Evolutionary conservation across 805 yeast genomes (phyloP).

Genomic region (Candida takata): DNA sequence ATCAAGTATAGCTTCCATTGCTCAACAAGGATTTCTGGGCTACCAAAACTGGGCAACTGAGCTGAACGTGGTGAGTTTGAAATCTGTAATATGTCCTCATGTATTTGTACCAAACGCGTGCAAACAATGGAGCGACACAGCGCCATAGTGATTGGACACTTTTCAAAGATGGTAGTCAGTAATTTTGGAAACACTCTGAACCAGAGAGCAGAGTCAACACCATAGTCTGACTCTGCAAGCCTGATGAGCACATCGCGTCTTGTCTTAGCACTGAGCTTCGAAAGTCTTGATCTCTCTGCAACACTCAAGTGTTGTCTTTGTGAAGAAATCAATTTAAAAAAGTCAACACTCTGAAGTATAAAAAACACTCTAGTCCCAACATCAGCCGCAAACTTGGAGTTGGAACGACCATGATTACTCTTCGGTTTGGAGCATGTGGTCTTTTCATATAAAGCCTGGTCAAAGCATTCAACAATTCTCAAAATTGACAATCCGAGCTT

Average conservation of each 20-base stretch:
- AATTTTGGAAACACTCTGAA: slow-evolving; percentile 77
- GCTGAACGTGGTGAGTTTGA: slow-evolving; percentile 34
- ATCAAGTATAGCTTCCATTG: slow-evolving; percentile 88
- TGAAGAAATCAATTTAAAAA: slow-evolving; percentile 50
- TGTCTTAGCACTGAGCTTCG: slow-evolving; percentile 49
- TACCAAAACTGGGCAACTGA: slow-evolving; percentile 28
- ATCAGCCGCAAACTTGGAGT: slow-evolving; percentile 70
- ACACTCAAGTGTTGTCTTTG: slow-evolving; percentile 46
- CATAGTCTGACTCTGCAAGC: slow-evolving; percentile 86
- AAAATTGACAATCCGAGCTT: slow-evolving; percentile 70
- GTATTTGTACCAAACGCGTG: slow-evolving; percentile 78
- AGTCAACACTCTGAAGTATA: slow-evolving; percentile 64
- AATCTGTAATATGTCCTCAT: slow-evolving; percentile 55
- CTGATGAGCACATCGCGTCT: slow-evolving; percentile 64
- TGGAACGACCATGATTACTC: slow-evolving; percentile 40
- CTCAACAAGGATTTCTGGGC: slow-evolving; percentile 67
- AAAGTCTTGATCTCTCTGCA: slow-evolving; percentile 70
- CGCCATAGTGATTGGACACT: slow-evolving; percentile 91
- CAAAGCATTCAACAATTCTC: slow-evolving; percentile 78
- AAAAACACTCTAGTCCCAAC: slow-evolving; percentile 72
- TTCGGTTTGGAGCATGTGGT: slow-evolving; percentile 22
- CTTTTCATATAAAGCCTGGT: slow-evolving; percentile 64
- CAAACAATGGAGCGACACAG: slow-evolving; percentile 88
- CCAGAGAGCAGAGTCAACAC: slow-evolving; percentile 97
- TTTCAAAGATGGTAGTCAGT: slow-evolving; percentile 61